A percentile compares a stretch with the other conserved stretches of the same genome.
Conservation (phyloP, 768 basidiomycete genomes). For the Phlebiopsis flavidoalba region DNA sequence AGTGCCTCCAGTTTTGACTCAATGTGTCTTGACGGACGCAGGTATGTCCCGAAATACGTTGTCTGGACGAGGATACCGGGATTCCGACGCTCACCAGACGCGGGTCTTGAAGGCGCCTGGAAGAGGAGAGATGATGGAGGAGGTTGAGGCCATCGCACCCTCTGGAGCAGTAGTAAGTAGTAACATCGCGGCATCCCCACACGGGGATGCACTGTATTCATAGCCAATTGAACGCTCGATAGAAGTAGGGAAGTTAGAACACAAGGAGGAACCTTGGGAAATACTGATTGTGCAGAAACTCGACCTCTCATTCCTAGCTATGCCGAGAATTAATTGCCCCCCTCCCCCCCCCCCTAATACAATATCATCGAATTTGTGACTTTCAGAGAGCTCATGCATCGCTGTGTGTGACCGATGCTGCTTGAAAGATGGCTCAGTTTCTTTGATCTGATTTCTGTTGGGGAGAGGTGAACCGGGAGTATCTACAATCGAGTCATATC, state of each 20-base stretch:
- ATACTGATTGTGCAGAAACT: not conserved
- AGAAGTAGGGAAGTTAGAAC: not conserved
- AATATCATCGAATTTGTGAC: not conserved
- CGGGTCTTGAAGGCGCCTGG: constrained; percentile 65
- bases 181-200: not conserved
- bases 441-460: not conserved
- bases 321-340: not conserved
- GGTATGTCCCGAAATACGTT: constrained; percentile 76
- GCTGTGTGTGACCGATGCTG: not conserved
- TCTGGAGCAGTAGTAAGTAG: constrained; percentile 8
- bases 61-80: constrained; percentile 64
- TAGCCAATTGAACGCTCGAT: not conserved
- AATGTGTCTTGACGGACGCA: constrained; percentile 23
- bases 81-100: constrained; percentile 61
- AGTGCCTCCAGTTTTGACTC: not conserved
- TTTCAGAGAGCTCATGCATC: not conserved
- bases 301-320: not conserved
- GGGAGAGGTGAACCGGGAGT: not conserved
- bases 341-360: too few relatives aligned
- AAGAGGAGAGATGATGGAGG: constrained; percentile 64
- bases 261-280: not conserved
- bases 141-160: constrained; percentile 18
- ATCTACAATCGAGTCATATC: not conserved
- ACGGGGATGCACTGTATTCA: not conserved
- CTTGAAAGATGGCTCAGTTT: not conserved